These are phyloP conservation scores for Fraxinus floribunda DNA, from an alignment of 305 asterid species.

Conservation along the genomic window DNA sequence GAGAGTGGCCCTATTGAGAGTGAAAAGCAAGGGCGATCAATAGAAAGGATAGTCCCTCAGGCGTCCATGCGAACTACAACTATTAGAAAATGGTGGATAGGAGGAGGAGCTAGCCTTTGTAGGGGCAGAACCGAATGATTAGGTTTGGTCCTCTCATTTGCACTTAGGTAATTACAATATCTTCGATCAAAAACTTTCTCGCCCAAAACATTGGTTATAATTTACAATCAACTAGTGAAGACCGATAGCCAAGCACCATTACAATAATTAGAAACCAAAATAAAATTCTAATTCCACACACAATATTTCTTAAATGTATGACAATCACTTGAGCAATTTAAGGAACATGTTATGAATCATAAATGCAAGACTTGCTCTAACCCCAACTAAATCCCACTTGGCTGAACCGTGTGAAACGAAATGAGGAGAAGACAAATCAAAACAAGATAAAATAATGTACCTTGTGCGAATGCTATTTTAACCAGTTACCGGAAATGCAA, in stretches of 20 bases:
- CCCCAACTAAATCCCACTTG: constrained; percentile 24
- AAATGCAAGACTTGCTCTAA: neutral
- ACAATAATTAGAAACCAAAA: neutral
- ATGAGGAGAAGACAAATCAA: neutral
- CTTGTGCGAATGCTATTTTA: neutral
- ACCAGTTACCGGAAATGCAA: neutral
- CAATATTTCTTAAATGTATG: neutral
- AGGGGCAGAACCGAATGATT: neutral
- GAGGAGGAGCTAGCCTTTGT: neutral
- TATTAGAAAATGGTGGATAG: neutral
- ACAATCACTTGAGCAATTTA: neutral
- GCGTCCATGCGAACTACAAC: neutral
- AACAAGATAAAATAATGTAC: neutral
- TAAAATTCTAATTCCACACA: neutral
- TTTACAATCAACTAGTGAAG: neutral
- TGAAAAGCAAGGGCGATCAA: neutral
- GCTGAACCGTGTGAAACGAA: neutral
- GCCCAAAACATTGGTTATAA: neutral
- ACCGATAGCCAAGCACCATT: neutral
- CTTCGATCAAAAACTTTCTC: neutral
- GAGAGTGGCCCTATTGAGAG: neutral
- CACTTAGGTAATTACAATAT: neutral
- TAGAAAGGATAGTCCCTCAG: neutral
- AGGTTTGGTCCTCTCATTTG: neutral
- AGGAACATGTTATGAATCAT: neutral